These are phyloP conservation scores for Penicillium sp. DNA, from an alignment of 2,329 filamentous ascomycete genomes.

Conservation along the genomic window DNA sequence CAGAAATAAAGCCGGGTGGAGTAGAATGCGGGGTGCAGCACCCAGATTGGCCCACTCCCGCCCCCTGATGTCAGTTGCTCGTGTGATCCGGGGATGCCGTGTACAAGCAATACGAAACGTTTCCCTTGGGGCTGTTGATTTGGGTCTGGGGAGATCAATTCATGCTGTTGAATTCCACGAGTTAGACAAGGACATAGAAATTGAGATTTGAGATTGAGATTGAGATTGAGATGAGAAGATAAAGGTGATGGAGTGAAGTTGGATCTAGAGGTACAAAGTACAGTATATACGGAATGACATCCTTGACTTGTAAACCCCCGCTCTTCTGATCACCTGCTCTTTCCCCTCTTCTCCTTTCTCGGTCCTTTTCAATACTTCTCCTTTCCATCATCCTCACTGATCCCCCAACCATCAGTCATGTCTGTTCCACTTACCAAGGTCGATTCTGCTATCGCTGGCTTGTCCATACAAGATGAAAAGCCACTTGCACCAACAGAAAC, in stretches of 20 bases:
- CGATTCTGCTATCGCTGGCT: slow-evolving; percentile 84
- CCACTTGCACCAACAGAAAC: slow-evolving; percentile 12
- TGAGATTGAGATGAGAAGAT: not conserved
- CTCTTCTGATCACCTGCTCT: slow-evolving; percentile 32
- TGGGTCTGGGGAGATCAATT: not conserved
- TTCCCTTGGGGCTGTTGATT: not conserved
- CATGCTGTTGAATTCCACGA: not conserved
- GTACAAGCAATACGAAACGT: not conserved
- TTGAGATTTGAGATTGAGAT: no score
- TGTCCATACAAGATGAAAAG: slow-evolving; percentile 67
- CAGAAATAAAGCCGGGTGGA: slow-evolving; percentile 19
- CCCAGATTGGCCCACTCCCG: slow-evolving; percentile 23
- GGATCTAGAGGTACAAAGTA: not conserved
- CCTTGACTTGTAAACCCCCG: slow-evolving; percentile 20
- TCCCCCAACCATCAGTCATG: slow-evolving; percentile 43
- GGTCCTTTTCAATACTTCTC: slow-evolving; percentile 7
- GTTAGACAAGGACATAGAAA: no score
- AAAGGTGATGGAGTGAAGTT: not conserved
- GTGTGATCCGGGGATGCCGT: slow-evolving; percentile 32
- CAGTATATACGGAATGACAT: slow-evolving; percentile 20
- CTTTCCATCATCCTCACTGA: slow-evolving; percentile 14
- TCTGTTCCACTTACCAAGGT: slow-evolving; percentile 75
- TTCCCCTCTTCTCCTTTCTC: slow-evolving; percentile 15
- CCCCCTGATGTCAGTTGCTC: slow-evolving; percentile 32
- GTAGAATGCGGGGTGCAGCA: slow-evolving; percentile 39